A percentile compares a stretch with the other conserved stretches of the same genome.
Evolutionary conservation across 225 moss, liverwort and hornwort genomes (phyloP).

Genomic region (Polytrichum commune): DNA sequence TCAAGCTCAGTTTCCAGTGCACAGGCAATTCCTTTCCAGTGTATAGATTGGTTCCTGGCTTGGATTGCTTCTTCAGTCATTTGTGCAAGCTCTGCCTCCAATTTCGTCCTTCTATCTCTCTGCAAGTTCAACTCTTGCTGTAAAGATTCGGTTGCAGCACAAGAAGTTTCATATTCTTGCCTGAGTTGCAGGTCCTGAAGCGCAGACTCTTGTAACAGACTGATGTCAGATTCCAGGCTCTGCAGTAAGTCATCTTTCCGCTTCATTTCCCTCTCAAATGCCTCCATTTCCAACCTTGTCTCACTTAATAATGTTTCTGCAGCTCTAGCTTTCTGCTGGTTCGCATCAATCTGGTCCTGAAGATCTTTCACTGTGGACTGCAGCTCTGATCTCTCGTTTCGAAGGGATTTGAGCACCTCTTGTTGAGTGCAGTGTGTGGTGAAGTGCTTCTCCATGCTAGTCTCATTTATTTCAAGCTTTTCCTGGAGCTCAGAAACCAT

Average conservation of each 20-base stretch:
- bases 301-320: constrained; percentile 37
- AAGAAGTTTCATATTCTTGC: constrained; percentile 40
- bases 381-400: constrained; percentile 36
- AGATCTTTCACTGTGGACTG: constrained; percentile 31
- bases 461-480: constrained; percentile 36
- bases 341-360: constrained; percentile 22
- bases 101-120: constrained; percentile 33
- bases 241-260: constrained; percentile 50
- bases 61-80: constrained; percentile 43
- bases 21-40: constrained; percentile 46
- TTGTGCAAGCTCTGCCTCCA: constrained; percentile 41
- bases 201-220: constrained; percentile 49
- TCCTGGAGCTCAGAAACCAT: constrained; percentile 29
- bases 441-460: constrained; percentile 50
- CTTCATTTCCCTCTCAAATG: constrained; percentile 42
- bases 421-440: constrained; percentile 40
- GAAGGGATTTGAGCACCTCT: constrained; percentile 34
- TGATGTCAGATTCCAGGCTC: constrained; percentile 48
- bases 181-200: constrained; percentile 47
- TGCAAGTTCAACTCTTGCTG: constrained; percentile 37
- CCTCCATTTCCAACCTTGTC: constrained; percentile 51
- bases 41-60: constrained; percentile 23
- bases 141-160: constrained; percentile 17
- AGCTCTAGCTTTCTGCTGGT: constrained; percentile 33
- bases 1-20: constrained; percentile 71